phyloP scores from a whole-genome alignment of 2,329 filamentous ascomycete species.

The Penicillium nordicum region DNA sequence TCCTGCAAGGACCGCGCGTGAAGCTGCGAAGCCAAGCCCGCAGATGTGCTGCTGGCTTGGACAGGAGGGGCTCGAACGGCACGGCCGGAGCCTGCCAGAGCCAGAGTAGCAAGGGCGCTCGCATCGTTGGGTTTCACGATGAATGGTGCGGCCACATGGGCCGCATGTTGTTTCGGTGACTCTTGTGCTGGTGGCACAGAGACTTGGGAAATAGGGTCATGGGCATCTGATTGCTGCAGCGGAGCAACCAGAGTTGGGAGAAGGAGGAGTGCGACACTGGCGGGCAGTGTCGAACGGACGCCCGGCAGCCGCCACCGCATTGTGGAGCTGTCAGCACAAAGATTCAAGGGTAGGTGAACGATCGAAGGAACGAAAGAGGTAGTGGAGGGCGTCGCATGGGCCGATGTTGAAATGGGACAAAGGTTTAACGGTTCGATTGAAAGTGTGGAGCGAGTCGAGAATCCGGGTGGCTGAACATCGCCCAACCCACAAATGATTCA shows the following conservation, averaged over 20 bases:
- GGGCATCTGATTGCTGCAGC: conserved; percentile 54
- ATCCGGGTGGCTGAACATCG: conserved; percentile 24
- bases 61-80: conserved; percentile 93
- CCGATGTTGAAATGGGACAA: not conserved
- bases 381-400: conserved; percentile 8
- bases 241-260: conserved; percentile 61
- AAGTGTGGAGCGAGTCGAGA: conserved; percentile 20
- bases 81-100: conserved; percentile 72
- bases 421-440: conserved; percentile 4
- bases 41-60: conserved; percentile 61
- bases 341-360: not conserved
- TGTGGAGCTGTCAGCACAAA: conserved; percentile 40
- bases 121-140: conserved; percentile 58
- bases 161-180: conserved; percentile 12
- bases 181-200: conserved; percentile 27
- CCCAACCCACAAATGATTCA: conserved; percentile 12
- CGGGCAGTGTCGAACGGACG: conserved; percentile 52
- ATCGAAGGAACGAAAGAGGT: not conserved
- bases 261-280: conserved; percentile 58
- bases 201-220: conserved; percentile 29
- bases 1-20: conserved; percentile 96
- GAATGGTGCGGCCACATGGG: conserved; percentile 18
- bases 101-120: conserved; percentile 96
- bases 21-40: conserved; percentile 75
- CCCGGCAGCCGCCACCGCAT: conserved; percentile 66